phyloP scores from a whole-genome alignment of 345 rosid genomes.

The Arabis alpina region DNA sequence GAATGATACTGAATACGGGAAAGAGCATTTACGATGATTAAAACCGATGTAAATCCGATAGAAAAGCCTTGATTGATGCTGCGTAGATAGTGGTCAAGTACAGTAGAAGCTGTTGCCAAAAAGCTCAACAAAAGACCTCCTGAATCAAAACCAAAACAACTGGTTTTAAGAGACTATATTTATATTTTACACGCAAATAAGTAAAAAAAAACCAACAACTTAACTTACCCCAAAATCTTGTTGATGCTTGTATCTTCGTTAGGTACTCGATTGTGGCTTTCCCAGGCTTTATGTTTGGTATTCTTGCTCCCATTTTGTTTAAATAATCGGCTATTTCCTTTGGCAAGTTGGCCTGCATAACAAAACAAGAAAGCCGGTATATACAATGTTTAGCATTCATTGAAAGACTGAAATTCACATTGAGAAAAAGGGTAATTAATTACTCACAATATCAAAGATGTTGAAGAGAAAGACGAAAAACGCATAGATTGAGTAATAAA shows the following conservation, averaged over 20 bases:
- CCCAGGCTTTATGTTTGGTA: constrained; percentile 93
- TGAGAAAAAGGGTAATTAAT: constrained; percentile 17
- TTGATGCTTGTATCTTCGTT: constrained; percentile 85
- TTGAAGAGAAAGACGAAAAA: constrained; percentile 90
- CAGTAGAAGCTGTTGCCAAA: constrained; percentile 82
- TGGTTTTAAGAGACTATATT: constrained; percentile 1
- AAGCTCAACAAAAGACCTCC: constrained; percentile 84
- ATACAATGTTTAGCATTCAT: constrained; percentile 9
- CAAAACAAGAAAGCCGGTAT: constrained; percentile 3
- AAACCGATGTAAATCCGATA: constrained; percentile 85
- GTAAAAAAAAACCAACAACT: background rate
- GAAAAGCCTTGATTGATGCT: constrained; percentile 79
- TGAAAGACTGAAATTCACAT: constrained; percentile 3
- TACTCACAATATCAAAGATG: constrained; percentile 94
- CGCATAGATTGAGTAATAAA: constrained; percentile 85
- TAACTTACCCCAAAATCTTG: constrained; percentile 92
- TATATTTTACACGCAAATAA: background rate
- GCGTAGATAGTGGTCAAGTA: constrained; percentile 85
- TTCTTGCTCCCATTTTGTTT: constrained; percentile 98
- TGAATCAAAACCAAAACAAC: constrained; percentile 40
- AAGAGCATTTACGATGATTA: constrained; percentile 73
- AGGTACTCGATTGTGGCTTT: constrained; percentile 90
- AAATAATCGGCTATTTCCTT: constrained; percentile 95
- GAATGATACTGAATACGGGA: background rate
- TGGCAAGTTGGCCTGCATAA: constrained; percentile 86